A percentile compares a stretch with the other conserved stretches of the same genome.
These are phyloP conservation scores for Penicillium sp. DNA, from an alignment of 2,329 filamentous ascomycete genomes.

Conservation along the genomic window DNA sequence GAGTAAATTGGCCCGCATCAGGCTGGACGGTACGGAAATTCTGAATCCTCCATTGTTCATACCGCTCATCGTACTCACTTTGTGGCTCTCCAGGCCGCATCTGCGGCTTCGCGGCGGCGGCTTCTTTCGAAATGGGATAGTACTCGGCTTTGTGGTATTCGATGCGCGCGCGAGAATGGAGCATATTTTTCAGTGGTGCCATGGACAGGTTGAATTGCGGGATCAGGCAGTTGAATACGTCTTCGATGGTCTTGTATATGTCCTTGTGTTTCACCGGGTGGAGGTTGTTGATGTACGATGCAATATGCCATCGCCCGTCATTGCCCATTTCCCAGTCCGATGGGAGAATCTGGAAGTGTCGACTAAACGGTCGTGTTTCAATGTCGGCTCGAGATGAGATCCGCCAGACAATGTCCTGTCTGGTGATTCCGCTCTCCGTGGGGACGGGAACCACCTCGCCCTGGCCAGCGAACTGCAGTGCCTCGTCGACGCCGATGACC, in stretches of 20 bases:
- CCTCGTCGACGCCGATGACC: constrained; percentile 25
- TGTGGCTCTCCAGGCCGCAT: constrained; percentile 19
- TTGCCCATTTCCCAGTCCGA: constrained; percentile 34
- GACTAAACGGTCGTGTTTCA: constrained; percentile 29
- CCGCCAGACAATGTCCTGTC: constrained; percentile 31
- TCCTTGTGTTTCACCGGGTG: constrained; percentile 35
- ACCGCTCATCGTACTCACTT: constrained; percentile 22
- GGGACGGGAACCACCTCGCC: constrained; percentile 26
- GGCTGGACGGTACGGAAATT: constrained; percentile 25
- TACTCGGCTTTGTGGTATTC: constrained; percentile 31
- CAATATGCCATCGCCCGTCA: constrained; percentile 30
- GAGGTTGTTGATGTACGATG: constrained; percentile 47
- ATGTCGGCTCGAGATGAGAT: constrained; percentile 28
- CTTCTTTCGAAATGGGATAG: constrained; percentile 22
- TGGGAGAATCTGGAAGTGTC: constrained; percentile 46
- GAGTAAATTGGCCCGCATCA: constrained; percentile 26
- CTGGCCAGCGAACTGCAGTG: constrained; percentile 21
- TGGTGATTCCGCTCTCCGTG: constrained; percentile 28
- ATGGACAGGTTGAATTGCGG: constrained; percentile 27
- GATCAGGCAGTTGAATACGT: constrained; percentile 29
- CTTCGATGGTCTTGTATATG: constrained; percentile 40
- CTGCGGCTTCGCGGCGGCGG: constrained; percentile 11
- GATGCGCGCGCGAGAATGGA: constrained; percentile 32
- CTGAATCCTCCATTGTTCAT: constrained; percentile 25
- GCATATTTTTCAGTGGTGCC: constrained; percentile 30